phyloP scores from a whole-genome alignment of 305 asterid genomes.

The Solanum hybrid region DNA sequence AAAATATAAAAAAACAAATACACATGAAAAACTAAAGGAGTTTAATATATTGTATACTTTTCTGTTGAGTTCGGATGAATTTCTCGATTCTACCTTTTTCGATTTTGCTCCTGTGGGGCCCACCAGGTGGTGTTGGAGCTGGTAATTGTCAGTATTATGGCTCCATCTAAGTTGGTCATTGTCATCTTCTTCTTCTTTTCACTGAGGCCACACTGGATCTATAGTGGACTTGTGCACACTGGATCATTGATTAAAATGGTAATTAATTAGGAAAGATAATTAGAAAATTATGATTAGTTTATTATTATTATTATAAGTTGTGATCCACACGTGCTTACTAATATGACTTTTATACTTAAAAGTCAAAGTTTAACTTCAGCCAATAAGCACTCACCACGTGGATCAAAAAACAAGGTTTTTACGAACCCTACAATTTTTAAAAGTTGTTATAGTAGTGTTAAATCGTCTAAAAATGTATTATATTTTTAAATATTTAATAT shows the following conservation, averaged over 20 bases:
- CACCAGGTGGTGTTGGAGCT: constrained; percentile 21
- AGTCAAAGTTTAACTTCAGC: neutral
- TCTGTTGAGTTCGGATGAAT: neutral
- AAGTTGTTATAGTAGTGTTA: neutral
- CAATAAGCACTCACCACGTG: neutral
- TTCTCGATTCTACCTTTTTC: neutral
- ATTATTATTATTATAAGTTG: neutral
- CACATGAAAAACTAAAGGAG: too few relatives aligned
- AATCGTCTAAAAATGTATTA: neutral
- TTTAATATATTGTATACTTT: too few relatives aligned
- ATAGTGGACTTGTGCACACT: constrained; percentile 16
- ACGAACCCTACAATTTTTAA: neutral
- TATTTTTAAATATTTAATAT: too few relatives aligned
- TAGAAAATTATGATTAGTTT: neutral
- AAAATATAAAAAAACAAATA: too few relatives aligned
- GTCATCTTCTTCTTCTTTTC: constrained; percentile 4
- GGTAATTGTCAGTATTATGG: constrained; percentile 25
- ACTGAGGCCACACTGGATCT: constrained; percentile 7
- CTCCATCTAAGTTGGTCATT: constrained; percentile 12
- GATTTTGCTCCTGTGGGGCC: constrained; percentile 8
- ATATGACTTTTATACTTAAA: neutral
- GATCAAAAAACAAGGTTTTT: neutral
- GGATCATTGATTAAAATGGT: neutral
- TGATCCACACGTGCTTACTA: neutral
- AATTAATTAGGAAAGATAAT: neutral